Conservation (phyloP, 1,139 yeast species). For the Kodamaea suecica region DNA sequence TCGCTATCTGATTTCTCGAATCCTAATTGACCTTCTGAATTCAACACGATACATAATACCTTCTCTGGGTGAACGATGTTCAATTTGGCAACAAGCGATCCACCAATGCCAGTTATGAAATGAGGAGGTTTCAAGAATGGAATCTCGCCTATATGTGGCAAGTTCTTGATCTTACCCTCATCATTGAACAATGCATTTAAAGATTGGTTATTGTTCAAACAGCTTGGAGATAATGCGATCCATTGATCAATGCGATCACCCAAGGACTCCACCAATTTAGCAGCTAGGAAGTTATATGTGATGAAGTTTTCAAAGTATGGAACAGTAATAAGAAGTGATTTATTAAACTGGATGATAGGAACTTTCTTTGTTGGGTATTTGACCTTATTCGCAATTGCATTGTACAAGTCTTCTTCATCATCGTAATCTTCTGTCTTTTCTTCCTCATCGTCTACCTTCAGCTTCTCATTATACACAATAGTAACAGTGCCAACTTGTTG, state of each 20-base stretch:
- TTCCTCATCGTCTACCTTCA: slow-evolving; percentile 9
- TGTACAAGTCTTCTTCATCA: slow-evolving; percentile 55
- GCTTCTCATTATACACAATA: slow-evolving; percentile 23
- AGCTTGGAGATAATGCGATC: slow-evolving; percentile 36
- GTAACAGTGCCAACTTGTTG: slow-evolving; percentile 21
- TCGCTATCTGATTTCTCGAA: slow-evolving; percentile 43
- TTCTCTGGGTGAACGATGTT: slow-evolving; percentile 2
- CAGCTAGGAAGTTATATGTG: slow-evolving; percentile 31
- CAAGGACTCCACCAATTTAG: slow-evolving; percentile 16
- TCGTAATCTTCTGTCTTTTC: slow-evolving; percentile 37
- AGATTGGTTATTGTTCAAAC: slow-evolving; percentile 30
- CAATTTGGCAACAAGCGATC: slow-evolving; percentile 36
- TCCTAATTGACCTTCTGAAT: slow-evolving; percentile 60
- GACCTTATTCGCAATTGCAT: slow-evolving; percentile 25
- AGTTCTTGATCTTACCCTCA: neutral
- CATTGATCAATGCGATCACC: slow-evolving; percentile 19
- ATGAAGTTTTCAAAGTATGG: slow-evolving; percentile 35
- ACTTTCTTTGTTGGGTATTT: slow-evolving; percentile 24
- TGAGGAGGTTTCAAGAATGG: slow-evolving; percentile 53
- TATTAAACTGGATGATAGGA: slow-evolving; percentile 22
- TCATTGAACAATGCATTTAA: slow-evolving; percentile 17
- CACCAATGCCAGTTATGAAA: slow-evolving; percentile 51
- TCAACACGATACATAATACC: slow-evolving; percentile 32
- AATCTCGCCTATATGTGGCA: slow-evolving; percentile 14
- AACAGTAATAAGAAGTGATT: slow-evolving; percentile 20